Base-by-base conservation (phyloP, 768 basidiomycete genomes). In the Pleurotus tuber-regium region DNA sequence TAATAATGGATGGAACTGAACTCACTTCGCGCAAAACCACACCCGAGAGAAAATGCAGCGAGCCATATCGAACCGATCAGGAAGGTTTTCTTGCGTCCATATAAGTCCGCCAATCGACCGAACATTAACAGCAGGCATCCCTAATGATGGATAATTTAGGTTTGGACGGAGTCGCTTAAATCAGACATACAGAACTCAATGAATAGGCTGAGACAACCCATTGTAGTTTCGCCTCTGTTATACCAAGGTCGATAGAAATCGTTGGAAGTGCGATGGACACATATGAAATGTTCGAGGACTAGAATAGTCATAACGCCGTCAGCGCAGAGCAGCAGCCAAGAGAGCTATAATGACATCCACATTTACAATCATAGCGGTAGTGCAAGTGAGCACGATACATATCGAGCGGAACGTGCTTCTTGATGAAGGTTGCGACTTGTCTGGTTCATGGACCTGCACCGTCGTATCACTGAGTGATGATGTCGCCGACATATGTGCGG, bases 91-190 rank as follows among this genome's bases (percentile, higher is more conserved):
- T 80, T 83, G 18, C 84, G 76, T 0, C 86, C 84, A 48, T 77
- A 77, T 1, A 84, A 67, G 54, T 87, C 86, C 0, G 83, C 82
- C 4, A 86, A 63, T 9, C 84, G 71, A 0, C 86, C 86, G 7
- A 79, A 74, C 5, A 83, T 71, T 8, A 87, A 68, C 3, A 86
- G 73, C 16, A 86, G 67, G 55, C 84, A 86, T 4, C 79, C 83
- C 84, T 84, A 19, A 26, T 7, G 33, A 25, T 29, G 16, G 21
- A 36, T 7, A 47, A 30, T 21, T 31, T 28, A 31, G 51, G 28
- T n/a, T 38, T n/a, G n/a, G 14, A n/a, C 11, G 11, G 14, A 19
- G 38, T 14, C 30, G n/a, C n/a, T n/a, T n/a, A n/a, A n/a, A n/a
- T n/a, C n/a, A n/a, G 16, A 16, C 26, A 3, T 23, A 39, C 30